Conservation (phyloP, 1,139 yeast genomes). For the Geotrichum fermentans region DNA sequence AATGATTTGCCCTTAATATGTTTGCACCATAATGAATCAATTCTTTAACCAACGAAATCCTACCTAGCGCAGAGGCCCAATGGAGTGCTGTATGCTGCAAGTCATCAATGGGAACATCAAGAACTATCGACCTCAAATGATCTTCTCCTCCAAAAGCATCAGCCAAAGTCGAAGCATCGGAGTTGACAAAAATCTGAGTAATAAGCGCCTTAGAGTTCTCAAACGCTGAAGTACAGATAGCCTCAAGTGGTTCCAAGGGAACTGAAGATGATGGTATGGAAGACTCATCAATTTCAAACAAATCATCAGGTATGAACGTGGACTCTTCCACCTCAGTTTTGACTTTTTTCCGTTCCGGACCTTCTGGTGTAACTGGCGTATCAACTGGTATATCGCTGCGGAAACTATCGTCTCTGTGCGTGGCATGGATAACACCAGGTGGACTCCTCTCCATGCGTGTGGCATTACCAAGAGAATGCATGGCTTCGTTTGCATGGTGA, state of each 20-base stretch:
- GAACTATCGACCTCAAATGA: slow-evolving; percentile 10
- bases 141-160: slow-evolving; percentile 33
- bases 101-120: slow-evolving; percentile 85
- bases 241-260: slow-evolving; percentile 50
- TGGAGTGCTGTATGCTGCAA: slow-evolving; percentile 91
- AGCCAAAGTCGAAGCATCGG: slow-evolving; percentile 38
- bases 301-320: too few relatives aligned
- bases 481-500: slow-evolving; percentile 14
- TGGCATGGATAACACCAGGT: slow-evolving; percentile 6
- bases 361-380: slow-evolving; percentile 15
- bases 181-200: slow-evolving; percentile 52
- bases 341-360: slow-evolving; percentile 3
- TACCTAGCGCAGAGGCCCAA: slow-evolving; percentile 93
- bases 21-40: slow-evolving; percentile 65
- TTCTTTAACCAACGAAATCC: slow-evolving; percentile 65
- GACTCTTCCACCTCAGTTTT: slow-evolving; percentile 28
- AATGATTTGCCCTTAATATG: slow-evolving; percentile 66
- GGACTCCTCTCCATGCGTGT: neutral
- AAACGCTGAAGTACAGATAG: slow-evolving; percentile 38
- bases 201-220: slow-evolving; percentile 54
- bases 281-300: slow-evolving; percentile 27
- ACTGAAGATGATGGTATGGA: slow-evolving; percentile 25
- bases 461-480: slow-evolving; percentile 9
- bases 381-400: too few relatives aligned
- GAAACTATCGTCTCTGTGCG: neutral